Evolutionary conservation across 768 basidiomycete species (phyloP), one percentile per base, ranked within the genome.

Genomic region (Grammothele lineata): DNA sequence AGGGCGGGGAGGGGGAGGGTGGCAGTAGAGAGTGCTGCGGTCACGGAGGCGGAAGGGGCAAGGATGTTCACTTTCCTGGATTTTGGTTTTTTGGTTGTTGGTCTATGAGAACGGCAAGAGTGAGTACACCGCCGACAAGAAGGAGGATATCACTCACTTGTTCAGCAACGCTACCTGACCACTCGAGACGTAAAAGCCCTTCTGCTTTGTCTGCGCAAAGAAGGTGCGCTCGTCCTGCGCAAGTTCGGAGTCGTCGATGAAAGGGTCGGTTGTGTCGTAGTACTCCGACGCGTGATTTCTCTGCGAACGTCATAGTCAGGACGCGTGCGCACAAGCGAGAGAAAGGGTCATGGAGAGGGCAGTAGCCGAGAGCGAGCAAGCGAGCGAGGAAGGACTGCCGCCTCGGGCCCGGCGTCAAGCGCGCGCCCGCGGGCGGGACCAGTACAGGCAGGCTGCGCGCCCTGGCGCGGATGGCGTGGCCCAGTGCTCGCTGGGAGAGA

Each of bases 201-300:
- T 83, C 58, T 94, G 91, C 65, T 87, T 91, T 4, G 94, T 95
- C 64, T 91, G 84, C 4, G 87, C 91, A 57, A 93, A 88, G 68
- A 78, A 91, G 2, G 87, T 92, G 4, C 95, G 84, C 61, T 94
- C 83, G 69, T 98, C 94, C 37, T 94, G 70, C 21, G 81, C 84
- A 46, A 95, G 72, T 61, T 98, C 95, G 1, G 92, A 91, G 67
- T 99, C 96, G 73, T 99, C 96, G 61, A 99, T 96, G 70, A 98
- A 98, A 0, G 91, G 87, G 68, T 99, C 96, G 0, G 75, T 70
- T 17, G 84, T 73, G 69, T 99, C 95, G 72, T 99, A 99, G 59
- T 92, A 90, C 61, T 87, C 89, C 18, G 80, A 68, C 0, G 73
- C 71, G 47, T 72, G 77, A 60, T 81, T 83, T 63, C 64, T 59